These are phyloP conservation scores for Cyberlindnera subsufficiens DNA, from an alignment of 805 yeast species.

Conservation along the genomic window DNA sequence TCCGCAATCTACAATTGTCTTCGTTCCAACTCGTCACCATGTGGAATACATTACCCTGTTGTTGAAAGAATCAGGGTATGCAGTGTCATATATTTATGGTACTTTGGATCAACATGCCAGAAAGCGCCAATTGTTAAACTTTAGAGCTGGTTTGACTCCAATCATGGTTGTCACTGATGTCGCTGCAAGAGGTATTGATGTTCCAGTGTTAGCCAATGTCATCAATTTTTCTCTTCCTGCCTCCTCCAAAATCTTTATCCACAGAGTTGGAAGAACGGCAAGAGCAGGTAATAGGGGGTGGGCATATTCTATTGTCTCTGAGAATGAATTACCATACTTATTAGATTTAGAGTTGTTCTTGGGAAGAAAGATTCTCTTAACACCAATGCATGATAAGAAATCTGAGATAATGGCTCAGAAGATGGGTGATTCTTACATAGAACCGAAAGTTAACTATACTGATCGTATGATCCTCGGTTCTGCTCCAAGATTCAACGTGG, in stretches of 20 bases:
- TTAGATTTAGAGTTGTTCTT: slow-evolving; percentile 86
- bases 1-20: slow-evolving; percentile 79
- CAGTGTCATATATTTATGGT: slow-evolving; percentile 88
- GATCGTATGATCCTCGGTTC: slow-evolving; percentile 79
- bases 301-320: slow-evolving; percentile 89
- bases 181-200: slow-evolving; percentile 98
- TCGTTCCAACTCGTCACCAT: slow-evolving; percentile 96
- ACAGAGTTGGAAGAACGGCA: slow-evolving; percentile 98
- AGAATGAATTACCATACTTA: slow-evolving; percentile 82
- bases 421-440: slow-evolving; percentile 36
- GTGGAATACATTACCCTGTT: slow-evolving; percentile 82
- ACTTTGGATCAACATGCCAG: slow-evolving; percentile 94
- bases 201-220: slow-evolving; percentile 93
- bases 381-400: slow-evolving; percentile 63
- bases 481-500: slow-evolving; percentile 68
- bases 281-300: slow-evolving; percentile 98
- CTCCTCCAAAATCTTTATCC: slow-evolving; percentile 89
- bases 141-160: slow-evolving; percentile 77
- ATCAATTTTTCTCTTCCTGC: slow-evolving; percentile 87
- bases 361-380: slow-evolving; percentile 72
- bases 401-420: slow-evolving; percentile 44
- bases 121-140: slow-evolving; percentile 78
- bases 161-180: slow-evolving; percentile 96
- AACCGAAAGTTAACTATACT: slow-evolving; percentile 64
- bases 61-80: slow-evolving; percentile 73